Base-by-base conservation (phyloP, 192 early-diverging fungal genomes). In the Coemansia aciculifera region DNA sequence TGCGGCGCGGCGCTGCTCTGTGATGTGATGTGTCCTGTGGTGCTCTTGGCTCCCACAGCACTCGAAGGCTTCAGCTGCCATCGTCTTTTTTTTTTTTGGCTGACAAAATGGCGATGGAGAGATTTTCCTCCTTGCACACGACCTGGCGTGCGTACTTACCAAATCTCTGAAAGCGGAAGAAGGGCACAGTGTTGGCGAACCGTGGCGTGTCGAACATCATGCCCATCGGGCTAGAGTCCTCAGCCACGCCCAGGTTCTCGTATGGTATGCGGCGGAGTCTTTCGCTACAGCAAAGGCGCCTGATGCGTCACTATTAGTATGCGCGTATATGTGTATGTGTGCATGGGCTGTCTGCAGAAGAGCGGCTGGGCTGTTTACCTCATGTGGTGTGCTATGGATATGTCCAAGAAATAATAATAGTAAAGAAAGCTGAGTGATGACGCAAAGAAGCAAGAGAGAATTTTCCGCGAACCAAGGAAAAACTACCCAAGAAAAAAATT, bases 151-250 rank as follows among this genome's bases (percentile, higher is more conserved):
- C 38, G 32, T 56, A 49, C 78, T 67, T 75, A 81, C 78, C 79
- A 62, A 73, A 81, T 10, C 79, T 70, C 74, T 81, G 79, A 51
- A 81, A 72, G 64, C 74, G 74, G 32, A 76, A 81, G 57, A 81
- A 81, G 23, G 79, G 79, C 19, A 72, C 79, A 27, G 74, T 68
- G 68, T 82, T 82, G 52, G 79, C 79, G 68, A 82, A 82, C 59
- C 79, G 79, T 17, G 79, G 79, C 9, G 79, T 82, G 72, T 77
- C 74, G 31, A 82, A 82, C 54, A 78, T 64, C 71, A 71, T 57
- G 19, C 73, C 64, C 66, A 82, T 77, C 39, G 74, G 79, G 67
- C 74, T 75, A 5, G 75, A 67, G 69, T 59, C 74, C 65, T 77
- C 75, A 29, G 75, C 71, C 19, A 68, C 62, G 66, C 64, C 56